These are phyloP conservation scores for Leccinum variicolor DNA, from an alignment of 768 basidiomycete species.

Conservation along the genomic window DNA sequence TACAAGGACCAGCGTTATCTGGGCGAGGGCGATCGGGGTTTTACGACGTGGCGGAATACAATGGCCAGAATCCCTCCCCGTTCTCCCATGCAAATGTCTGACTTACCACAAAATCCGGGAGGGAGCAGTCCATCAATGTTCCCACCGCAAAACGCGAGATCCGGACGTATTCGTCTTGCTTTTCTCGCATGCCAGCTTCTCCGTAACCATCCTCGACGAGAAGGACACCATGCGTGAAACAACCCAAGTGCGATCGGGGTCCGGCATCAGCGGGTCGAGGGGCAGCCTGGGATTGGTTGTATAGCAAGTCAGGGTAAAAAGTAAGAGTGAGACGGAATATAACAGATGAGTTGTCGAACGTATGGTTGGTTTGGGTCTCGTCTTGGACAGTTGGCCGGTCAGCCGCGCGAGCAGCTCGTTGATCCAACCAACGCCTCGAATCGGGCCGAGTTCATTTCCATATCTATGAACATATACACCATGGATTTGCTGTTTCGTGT, in stretches of 20 bases:
- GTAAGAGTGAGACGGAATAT: constrained; percentile 71
- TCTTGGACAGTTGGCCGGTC: constrained; percentile 58
- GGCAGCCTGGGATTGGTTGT: constrained; percentile 42
- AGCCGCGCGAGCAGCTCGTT: constrained; percentile 84
- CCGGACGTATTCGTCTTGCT: constrained; percentile 33
- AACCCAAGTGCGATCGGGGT: constrained; percentile 44
- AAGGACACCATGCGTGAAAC: constrained; percentile 68
- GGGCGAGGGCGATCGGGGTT: not conserved
- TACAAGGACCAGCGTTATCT: not conserved
- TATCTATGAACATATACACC: constrained; percentile 72
- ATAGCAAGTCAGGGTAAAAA: constrained; percentile 68
- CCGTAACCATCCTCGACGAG: constrained; percentile 64
- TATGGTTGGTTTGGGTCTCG: constrained; percentile 72
- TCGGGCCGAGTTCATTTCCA: constrained; percentile 60
- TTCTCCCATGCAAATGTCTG: not conserved
- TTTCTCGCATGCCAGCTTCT: constrained; percentile 51
- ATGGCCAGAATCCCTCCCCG: not conserved
- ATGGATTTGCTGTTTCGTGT: constrained; percentile 48
- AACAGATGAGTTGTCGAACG: constrained; percentile 56
- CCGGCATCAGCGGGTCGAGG: constrained; percentile 8
- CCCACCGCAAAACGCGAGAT: not conserved
- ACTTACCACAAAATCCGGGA: not conserved
- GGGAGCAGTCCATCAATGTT: not conserved
- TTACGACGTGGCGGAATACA: not conserved
- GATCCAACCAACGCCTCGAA: constrained; percentile 81